Percentiles rank a stretch among this genome's conserved stretches.
Evolutionary conservation across 148 eudicot genomes (phyloP).

Genomic region (Chenopodium berlandieri): DNA sequence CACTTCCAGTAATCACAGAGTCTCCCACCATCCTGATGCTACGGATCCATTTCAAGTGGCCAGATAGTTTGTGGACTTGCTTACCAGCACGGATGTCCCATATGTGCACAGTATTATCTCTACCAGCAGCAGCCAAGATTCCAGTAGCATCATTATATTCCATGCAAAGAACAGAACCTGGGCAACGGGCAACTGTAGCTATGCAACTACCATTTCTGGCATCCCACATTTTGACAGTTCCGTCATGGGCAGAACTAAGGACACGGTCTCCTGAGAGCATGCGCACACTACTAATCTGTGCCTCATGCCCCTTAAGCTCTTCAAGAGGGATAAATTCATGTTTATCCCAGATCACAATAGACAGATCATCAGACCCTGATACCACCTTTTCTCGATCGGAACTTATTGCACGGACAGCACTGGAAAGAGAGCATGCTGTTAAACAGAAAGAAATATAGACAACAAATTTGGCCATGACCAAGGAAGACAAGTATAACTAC

Average conservation of each 20-base stretch:
- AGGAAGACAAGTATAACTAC: neutral
- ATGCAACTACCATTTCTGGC: constrained; percentile 88
- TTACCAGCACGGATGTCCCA: constrained; percentile 92
- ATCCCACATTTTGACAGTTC: constrained; percentile 96
- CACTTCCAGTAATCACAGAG: constrained; percentile 76
- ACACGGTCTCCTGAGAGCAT: constrained; percentile 93
- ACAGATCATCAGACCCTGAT: constrained; percentile 85
- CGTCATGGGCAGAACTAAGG: constrained; percentile 83
- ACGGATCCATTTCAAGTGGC: constrained; percentile 84
- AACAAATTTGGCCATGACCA: neutral
- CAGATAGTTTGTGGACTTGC: constrained; percentile 75
- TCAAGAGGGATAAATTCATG: constrained; percentile 69
- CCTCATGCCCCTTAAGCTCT: constrained; percentile 81
- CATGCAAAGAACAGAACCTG: constrained; percentile 78
- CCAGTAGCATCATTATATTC: constrained; percentile 84
- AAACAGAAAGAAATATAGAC: constrained; percentile 3
- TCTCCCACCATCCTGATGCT: constrained; percentile 83
- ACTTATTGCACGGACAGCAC: constrained; percentile 70
- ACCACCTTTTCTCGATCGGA: constrained; percentile 84
- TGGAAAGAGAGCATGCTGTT: constrained; percentile 11
- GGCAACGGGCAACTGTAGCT: constrained; percentile 78
- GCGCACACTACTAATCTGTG: constrained; percentile 63
- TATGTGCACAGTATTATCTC: constrained; percentile 65
- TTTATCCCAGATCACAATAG: constrained; percentile 89
- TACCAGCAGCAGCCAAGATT: constrained; percentile 77